Evolutionary conservation across 345 rosid genomes (phyloP), one percentile per base, ranked within the genome.

Genomic region (Kernera saxatilis): DNA sequence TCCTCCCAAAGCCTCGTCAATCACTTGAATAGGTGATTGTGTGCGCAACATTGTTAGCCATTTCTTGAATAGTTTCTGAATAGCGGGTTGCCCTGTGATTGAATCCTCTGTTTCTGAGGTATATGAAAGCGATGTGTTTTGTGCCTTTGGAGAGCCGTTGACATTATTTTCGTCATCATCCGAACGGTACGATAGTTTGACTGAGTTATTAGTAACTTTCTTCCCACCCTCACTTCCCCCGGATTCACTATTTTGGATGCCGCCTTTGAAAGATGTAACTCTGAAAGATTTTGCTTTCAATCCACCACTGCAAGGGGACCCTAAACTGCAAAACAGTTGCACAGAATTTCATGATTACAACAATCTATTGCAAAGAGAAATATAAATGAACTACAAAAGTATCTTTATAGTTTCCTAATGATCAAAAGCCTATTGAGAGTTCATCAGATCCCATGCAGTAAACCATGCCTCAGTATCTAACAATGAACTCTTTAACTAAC

Each of bases 211-310:
- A 32, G 84, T 37, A 77, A 73, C 78, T 77, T 81, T 86, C 65
- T 83, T 82, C 54, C 85, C 88, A 73, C 75, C 74, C 41, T 79
- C 79, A 37, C 85, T 78, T 60, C 81, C 81, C 46, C 84, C 81
- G 32, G 87, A 72, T 70, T 86, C 90, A 45, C 84, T 81, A 76
- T 78, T 87, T 74, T 75, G 84, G 22, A 81, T 81, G 75, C 74
- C 82, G 29, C 97, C 90, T 85, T 90, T 88, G 51, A 93, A 93
- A 26, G 96, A 85, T 27, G 90, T 85, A 75, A 93, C 77, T 78
- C 82, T 86, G 36, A 85, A 76, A 59, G 83, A 65, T 69, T 81
- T 88, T 48, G 79, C 80, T 77, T 72, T 84, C 59, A 81, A 68
- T 72, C 88, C 83, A 70, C 70, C 50, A 55, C 69, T 55, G 72